phyloP scores from a whole-genome alignment of 805 yeast genomes.

The Saturnispora besseyi region DNA sequence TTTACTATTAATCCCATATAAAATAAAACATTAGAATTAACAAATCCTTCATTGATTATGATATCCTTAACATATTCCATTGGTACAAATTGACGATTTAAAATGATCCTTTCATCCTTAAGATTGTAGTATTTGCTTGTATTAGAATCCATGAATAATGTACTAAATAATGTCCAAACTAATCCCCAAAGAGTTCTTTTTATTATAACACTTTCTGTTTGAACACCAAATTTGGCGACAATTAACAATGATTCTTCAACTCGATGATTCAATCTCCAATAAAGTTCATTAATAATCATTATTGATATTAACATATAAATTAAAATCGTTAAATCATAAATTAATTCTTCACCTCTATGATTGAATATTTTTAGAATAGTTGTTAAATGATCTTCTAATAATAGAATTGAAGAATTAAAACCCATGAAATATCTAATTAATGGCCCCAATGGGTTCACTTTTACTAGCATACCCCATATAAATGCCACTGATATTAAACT shows the following conservation, averaged over 20 bases:
- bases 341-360: slow-evolving; percentile 1
- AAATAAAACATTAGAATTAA: slow-evolving; percentile 55
- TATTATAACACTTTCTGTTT: slow-evolving; percentile 28
- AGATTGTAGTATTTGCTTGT: not conserved
- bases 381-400: not conserved
- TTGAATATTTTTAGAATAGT: not conserved
- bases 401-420: not conserved
- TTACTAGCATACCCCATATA: slow-evolving; percentile 3
- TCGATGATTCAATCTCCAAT: slow-evolving; percentile 26
- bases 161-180: not conserved
- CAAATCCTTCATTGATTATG: slow-evolving; percentile 69
- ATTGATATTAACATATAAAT: slow-evolving; percentile 4
- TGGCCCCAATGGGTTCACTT: slow-evolving; percentile 6
- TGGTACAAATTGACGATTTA: slow-evolving; percentile 41
- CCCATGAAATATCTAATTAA: not conserved
- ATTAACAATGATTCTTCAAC: slow-evolving; percentile 37
- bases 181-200: slow-evolving; percentile 17
- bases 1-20: slow-evolving; percentile 53
- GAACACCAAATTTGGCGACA: slow-evolving; percentile 41
- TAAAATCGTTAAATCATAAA: not conserved
- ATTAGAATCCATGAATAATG: not conserved
- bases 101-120: slow-evolving; percentile 2
- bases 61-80: slow-evolving; percentile 49
- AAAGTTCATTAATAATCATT: slow-evolving; percentile 15
- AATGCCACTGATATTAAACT: not conserved